phyloP scores from a whole-genome alignment of 2,329 filamentous ascomycete species.

The Fusarium siculi region DNA sequence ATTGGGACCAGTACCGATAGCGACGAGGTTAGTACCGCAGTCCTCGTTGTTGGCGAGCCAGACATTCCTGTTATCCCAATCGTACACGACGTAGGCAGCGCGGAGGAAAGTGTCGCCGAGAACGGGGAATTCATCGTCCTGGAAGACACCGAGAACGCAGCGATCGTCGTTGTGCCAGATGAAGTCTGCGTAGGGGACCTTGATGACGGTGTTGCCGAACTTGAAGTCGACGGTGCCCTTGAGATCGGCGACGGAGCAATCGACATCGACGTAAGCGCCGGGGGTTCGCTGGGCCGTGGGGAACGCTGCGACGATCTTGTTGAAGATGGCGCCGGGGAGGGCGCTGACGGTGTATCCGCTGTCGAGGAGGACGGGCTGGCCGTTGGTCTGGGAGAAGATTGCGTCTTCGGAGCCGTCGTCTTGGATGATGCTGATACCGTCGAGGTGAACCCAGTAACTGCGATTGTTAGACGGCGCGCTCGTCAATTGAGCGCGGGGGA shows the following conservation, averaged over 20 bases:
- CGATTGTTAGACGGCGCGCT: background rate
- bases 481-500: no score
- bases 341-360: conserved; percentile 75
- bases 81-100: conserved; percentile 57
- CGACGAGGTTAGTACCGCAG: conserved; percentile 52
- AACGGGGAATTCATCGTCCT: conserved; percentile 53
- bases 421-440: conserved; percentile 50
- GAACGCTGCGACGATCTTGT: conserved; percentile 56
- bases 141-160: conserved; percentile 59
- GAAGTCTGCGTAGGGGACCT: conserved; percentile 59
- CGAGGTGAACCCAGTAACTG: conserved; percentile 57
- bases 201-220: conserved; percentile 58
- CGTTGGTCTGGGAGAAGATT: conserved; percentile 55
- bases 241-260: conserved; percentile 51
- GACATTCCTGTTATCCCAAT: conserved; percentile 53
- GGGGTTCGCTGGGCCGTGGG: conserved; percentile 55
- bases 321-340: conserved; percentile 67
- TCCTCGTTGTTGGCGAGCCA: conserved; percentile 52
- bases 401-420: conserved; percentile 52
- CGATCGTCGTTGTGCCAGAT: conserved; percentile 51
- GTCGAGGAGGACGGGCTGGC: conserved; percentile 67
- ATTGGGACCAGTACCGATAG: conserved; percentile 54
- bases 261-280: conserved; percentile 59
- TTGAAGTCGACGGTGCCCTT: conserved; percentile 59
- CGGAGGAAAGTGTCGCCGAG: conserved; percentile 59